Conservation (phyloP, 345 rosid genomes). For the Odontarrhena argentea region DNA sequence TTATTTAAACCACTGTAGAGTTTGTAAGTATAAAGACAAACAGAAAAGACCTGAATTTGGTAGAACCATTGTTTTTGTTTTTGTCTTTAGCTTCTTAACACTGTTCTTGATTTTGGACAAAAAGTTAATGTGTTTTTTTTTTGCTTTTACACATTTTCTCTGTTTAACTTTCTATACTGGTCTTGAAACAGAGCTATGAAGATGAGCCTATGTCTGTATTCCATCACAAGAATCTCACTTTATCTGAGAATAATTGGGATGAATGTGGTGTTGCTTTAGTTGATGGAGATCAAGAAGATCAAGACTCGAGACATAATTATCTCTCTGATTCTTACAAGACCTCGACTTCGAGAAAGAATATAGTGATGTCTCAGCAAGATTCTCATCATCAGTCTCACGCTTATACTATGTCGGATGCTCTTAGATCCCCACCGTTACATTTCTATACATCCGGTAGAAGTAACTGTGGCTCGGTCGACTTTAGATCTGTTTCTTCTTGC, state of each 20-base stretch:
- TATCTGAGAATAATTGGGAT: conserved; percentile 70
- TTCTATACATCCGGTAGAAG: conserved; percentile 35
- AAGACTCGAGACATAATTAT: conserved; percentile 43
- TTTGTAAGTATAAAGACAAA: conserved; percentile 29
- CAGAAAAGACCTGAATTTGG: conserved; percentile 40
- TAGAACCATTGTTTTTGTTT: conserved; percentile 31
- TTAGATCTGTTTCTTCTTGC: conserved; percentile 69
- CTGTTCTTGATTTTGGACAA: conserved; percentile 27
- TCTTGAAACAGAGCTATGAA: conserved; percentile 73
- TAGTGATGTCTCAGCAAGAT: conserved; percentile 38
- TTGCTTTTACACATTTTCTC: conserved; percentile 7
- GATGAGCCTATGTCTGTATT: conserved; percentile 62
- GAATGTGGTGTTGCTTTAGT: conserved; percentile 53
- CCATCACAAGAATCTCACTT: conserved; percentile 53
- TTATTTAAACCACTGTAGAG: conserved; percentile 21
- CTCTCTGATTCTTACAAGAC: conserved; percentile 60
- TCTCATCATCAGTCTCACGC: conserved; percentile 49
- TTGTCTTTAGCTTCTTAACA: conserved; percentile 29
- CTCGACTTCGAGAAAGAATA: conserved; percentile 60
- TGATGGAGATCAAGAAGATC: conserved; percentile 46
- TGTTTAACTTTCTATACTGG: conserved; percentile 18
- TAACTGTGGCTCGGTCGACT: conserved; percentile 62
- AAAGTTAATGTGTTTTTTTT: conserved; percentile 16
- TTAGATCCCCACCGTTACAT: conserved; percentile 44
- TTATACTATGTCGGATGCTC: conserved; percentile 56